Conservation (phyloP, 345 rosid genomes). For the Noccaea caerulescens region DNA sequence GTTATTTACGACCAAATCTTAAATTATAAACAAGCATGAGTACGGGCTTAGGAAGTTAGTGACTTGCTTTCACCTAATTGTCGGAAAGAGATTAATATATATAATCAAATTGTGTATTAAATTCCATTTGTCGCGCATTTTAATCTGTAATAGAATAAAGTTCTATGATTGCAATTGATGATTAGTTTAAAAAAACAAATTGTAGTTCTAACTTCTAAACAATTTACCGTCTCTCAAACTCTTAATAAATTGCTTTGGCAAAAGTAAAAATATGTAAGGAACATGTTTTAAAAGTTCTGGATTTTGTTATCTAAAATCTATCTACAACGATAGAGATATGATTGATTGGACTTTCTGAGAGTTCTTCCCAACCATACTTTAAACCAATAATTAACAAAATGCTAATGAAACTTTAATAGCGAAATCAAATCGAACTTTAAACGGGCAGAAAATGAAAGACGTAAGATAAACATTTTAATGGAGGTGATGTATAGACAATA, state of each 20-base stretch:
- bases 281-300: too few relatives aligned
- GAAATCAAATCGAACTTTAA: not conserved
- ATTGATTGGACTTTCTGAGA: too few relatives aligned
- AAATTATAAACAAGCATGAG: constrained; percentile 32
- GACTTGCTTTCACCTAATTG: constrained; percentile 35
- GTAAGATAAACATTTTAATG: not conserved
- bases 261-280: too few relatives aligned
- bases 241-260: too few relatives aligned
- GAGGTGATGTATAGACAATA: constrained; percentile 5
- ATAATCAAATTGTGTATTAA: constrained; percentile 6
- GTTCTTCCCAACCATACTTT: too few relatives aligned
- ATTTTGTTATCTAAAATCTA: too few relatives aligned
- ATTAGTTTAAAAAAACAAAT: not conserved
- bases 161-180: constrained; percentile 16
- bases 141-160: not conserved
- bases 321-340: too few relatives aligned
- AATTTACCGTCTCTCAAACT: not conserved
- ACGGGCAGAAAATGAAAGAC: not conserved
- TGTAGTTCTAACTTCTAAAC: too few relatives aligned
- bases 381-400: too few relatives aligned
- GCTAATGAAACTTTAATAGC: too few relatives aligned
- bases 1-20: constrained; percentile 24
- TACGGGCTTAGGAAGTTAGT: constrained; percentile 14
- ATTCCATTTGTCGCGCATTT: not conserved
- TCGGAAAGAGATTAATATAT: constrained; percentile 21